Conservation (phyloP, 73 alveolate genomes). For the Durusdinium trenchii region DNA sequence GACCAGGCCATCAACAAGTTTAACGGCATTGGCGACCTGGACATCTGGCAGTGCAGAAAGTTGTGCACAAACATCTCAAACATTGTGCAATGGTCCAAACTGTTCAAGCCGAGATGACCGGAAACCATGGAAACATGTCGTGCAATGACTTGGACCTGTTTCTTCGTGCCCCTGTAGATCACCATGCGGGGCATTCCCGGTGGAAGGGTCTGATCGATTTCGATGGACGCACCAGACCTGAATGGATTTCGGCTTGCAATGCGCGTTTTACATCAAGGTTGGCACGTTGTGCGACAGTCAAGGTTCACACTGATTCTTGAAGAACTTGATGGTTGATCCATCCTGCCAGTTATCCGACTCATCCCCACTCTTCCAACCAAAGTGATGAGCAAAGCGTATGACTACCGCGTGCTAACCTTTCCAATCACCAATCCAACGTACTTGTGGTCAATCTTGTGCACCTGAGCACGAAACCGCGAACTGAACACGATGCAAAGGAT, state of each 20-base stretch:
- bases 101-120: neutral
- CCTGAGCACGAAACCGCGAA: neutral
- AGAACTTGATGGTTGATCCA: slow-evolving; percentile 39
- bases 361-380: neutral
- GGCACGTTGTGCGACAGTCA: neutral
- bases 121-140: neutral
- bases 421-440: slow-evolving; percentile 51
- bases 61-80: neutral
- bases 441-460: slow-evolving; percentile 56
- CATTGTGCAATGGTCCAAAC: neutral
- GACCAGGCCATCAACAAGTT: slow-evolving; percentile 26
- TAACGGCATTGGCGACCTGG: slow-evolving; percentile 23
- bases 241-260: neutral
- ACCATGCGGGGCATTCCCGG: slow-evolving; percentile 66
- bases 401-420: neutral
- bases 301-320: slow-evolving; percentile 1
- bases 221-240: slow-evolving; percentile 58
- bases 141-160: slow-evolving; percentile 6
- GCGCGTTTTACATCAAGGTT: neutral
- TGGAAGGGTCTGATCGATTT: slow-evolving; percentile 50
- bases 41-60: neutral
- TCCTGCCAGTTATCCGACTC: neutral
- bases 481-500: neutral
- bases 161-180: slow-evolving; percentile 49
- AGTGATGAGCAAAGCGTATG: neutral